Conservation (phyloP, 1,139 yeast genomes). For the Hyphopichia wangnamkhiaoensis region DNA sequence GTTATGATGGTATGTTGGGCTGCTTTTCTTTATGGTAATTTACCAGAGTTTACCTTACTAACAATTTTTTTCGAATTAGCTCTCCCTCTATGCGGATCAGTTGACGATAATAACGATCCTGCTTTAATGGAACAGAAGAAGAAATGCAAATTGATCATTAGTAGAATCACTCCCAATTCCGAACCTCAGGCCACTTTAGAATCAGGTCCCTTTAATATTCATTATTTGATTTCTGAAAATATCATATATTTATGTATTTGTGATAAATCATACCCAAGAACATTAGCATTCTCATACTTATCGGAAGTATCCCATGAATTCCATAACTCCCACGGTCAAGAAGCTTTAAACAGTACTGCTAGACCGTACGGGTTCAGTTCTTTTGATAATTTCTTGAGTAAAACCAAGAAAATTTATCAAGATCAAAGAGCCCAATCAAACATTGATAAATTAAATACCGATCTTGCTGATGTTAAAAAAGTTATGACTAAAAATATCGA, state of each 20-base stretch:
- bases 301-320: conserved; percentile 83
- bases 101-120: conserved; percentile 70
- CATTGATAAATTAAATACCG: conserved; percentile 81
- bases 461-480: conserved; percentile 88
- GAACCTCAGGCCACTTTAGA: conserved; percentile 88
- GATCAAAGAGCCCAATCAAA: conserved; percentile 91
- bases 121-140: conserved; percentile 75
- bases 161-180: conserved; percentile 76
- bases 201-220: conserved; percentile 72
- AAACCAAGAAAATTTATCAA: conserved; percentile 84
- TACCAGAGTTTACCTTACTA: conserved; percentile 5
- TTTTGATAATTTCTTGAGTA: conserved; percentile 79
- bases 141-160: conserved; percentile 75
- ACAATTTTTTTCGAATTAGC: conserved; percentile 47
- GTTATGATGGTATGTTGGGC: conserved; percentile 67
- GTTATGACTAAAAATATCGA: conserved; percentile 97
- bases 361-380: conserved; percentile 90
- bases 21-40: background rate
- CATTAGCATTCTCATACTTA: conserved; percentile 84
- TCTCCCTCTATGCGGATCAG: conserved; percentile 89
- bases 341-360: conserved; percentile 59
- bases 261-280: conserved; percentile 80
- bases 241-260: conserved; percentile 78
- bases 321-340: conserved; percentile 73
- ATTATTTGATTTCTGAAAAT: conserved; percentile 64